phyloP scores from a whole-genome alignment of 306 rosid genomes.

The Malus sylvestris region DNA sequence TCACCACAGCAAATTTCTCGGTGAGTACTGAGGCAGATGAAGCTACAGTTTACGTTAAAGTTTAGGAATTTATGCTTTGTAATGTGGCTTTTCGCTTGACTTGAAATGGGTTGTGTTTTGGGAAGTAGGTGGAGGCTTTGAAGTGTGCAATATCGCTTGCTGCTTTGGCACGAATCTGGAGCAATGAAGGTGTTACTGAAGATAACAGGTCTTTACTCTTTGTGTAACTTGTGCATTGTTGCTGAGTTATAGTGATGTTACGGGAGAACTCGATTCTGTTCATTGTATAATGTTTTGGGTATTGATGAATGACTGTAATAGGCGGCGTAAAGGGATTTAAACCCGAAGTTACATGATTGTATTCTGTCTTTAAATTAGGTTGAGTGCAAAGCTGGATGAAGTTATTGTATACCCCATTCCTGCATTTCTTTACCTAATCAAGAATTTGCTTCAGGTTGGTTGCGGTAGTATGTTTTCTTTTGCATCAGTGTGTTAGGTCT shows the following conservation, averaged over 20 bases:
- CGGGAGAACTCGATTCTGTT: background rate
- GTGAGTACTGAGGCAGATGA: constrained; percentile 25
- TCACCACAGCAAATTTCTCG: constrained; percentile 89
- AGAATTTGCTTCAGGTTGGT: constrained; percentile 92
- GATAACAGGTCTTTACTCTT: constrained; percentile 59
- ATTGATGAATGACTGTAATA: background rate
- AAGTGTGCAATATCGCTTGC: constrained; percentile 80
- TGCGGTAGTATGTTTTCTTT: constrained; percentile 1
- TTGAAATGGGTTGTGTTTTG: constrained; percentile 7
- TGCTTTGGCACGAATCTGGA: constrained; percentile 66
- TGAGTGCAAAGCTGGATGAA: constrained; percentile 76
- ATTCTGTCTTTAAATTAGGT: constrained; percentile 40
- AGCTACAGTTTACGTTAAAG: background rate
- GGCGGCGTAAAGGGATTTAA: background rate
- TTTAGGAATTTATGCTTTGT: background rate
- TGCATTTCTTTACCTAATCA: constrained; percentile 81
- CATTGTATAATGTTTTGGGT: background rate
- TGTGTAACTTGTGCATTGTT: background rate
- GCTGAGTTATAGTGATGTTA: background rate
- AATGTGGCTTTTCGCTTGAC: background rate
- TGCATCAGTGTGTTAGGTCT: background rate
- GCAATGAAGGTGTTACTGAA: constrained; percentile 70
- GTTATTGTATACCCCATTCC: constrained; percentile 91
- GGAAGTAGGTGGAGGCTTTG: constrained; percentile 72
- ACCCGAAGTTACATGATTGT: background rate